Percentiles rank a stretch among this genome's conserved stretches.
Conservation (phyloP, 257 asterid species). For the Plantago major region DNA sequence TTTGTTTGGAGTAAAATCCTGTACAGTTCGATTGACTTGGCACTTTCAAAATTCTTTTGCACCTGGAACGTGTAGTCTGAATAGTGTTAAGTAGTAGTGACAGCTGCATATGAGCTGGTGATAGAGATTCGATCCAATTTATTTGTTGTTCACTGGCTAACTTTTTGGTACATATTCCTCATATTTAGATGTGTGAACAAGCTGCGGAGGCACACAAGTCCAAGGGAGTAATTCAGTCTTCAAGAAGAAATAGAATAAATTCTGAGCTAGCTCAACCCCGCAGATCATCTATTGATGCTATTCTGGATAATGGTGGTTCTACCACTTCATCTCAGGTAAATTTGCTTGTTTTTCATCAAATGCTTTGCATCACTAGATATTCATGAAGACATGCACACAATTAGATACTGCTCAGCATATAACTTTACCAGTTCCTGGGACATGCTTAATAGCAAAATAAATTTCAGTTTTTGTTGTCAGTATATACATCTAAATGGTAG, state of each 20-base stretch:
- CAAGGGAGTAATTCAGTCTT: constrained; percentile 72
- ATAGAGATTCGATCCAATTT: constrained; percentile 10
- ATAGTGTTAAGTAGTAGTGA: constrained; percentile 2
- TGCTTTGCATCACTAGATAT: constrained; percentile 4
- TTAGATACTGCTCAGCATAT: no score
- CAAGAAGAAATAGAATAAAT: constrained; percentile 61
- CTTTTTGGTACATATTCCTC: constrained; percentile 12
- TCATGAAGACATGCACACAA: neutral
- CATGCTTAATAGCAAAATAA: no score
- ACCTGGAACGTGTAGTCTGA: constrained; percentile 5
- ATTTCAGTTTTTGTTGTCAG: no score
- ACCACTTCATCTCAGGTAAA: constrained; percentile 58
- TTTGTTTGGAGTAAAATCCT: constrained; percentile 7
- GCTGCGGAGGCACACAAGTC: constrained; percentile 99
- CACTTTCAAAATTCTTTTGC: constrained; percentile 3
- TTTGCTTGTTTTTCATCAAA: constrained; percentile 12
- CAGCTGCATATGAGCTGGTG: neutral
- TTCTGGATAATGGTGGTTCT: constrained; percentile 56
- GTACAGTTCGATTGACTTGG: constrained; percentile 1
- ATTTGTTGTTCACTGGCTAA: constrained; percentile 12
- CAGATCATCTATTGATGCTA: constrained; percentile 85
- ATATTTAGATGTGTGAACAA: constrained; percentile 86
- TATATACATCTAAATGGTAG: no score
- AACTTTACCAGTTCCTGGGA: no score
- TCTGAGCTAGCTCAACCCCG: constrained; percentile 68